Conservation (phyloP, 805 yeast species). For the Metschnikowia baotianmanensis region DNA sequence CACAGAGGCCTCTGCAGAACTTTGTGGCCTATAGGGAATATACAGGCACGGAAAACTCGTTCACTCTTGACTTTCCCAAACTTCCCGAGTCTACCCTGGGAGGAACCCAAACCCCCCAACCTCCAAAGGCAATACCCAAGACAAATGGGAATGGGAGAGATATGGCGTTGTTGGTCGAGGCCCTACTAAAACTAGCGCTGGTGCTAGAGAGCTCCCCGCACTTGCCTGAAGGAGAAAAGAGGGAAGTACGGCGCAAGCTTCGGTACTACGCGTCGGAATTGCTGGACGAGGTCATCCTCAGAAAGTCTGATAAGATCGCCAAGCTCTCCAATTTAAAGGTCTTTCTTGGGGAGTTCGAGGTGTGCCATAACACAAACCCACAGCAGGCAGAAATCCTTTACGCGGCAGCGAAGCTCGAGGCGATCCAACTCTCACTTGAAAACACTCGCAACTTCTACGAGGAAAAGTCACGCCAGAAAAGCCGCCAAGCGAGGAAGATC, state of each 20-base stretch:
- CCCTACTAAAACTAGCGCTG: neutral
- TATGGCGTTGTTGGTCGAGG: neutral
- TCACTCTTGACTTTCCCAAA: neutral
- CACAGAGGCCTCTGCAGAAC: neutral
- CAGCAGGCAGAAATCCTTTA: neutral
- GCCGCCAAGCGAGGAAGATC: neutral
- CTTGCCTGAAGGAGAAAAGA: neutral
- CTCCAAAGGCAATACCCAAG: neutral
- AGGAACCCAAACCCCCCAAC: no score
- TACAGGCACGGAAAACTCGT: neutral
- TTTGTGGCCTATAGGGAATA: slow-evolving; percentile 1
- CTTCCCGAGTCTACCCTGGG: neutral
- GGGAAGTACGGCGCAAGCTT: neutral
- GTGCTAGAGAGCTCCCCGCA: neutral
- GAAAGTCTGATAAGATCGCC: neutral
- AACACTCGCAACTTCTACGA: neutral
- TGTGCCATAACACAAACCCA: neutral
- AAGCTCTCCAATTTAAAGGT: neutral
- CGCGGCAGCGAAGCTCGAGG: neutral
- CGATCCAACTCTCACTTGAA: neutral
- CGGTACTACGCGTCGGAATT: neutral
- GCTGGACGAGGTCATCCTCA: neutral
- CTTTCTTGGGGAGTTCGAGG: neutral
- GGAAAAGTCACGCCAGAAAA: neutral
- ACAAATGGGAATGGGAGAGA: neutral